Base-by-base conservation (phyloP, 371 early-diverging fungal species). In the Smittium mucronatum region DNA sequence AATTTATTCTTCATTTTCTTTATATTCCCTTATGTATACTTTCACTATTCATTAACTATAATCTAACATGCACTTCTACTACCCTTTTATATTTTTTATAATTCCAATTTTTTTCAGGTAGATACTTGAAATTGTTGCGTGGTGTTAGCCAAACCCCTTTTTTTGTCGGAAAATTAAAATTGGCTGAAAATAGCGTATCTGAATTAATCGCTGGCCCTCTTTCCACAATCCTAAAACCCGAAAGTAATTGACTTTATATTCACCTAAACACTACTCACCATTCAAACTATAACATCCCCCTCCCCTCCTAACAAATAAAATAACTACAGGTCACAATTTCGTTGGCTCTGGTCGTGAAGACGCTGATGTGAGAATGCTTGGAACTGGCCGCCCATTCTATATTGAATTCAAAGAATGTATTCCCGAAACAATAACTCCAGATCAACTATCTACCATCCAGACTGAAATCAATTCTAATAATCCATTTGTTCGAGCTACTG, bases 301-400 rank as follows among this genome's bases (percentile, higher is more conserved):
- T 47, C 21, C 21, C 21, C 21, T 11, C 21, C 36, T 11, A 11
- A 11, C 21, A 11, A 63, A 11, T 63, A 63, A 36, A 36, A 64
- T 31, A 68, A 69, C 70, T 71, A 57, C 72, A 82, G 86, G 76
- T 25, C 87, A 84, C 77, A 92, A 90, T 68, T 92, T 99, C 77
- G 84, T 88, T 1, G 85, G 91, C 0, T 87, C 97, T 1, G 99
- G 98, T 1, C 85, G 99, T 47, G 99, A 99, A 75, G 99, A 99
- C 81, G 89, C 91, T 21, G 95, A 99, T 79, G 99, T 99, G 11
- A 84, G 92, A 33, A 95, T 95, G 95, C 78, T 97, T 32, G 96
- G 94, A 34, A 80, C 80, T 34, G 99, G 99, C 21, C 81, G 98
- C 36, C 99, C 99, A 2, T 98, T 97, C 78, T 91, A 93, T 70